Evolutionary conservation across 2,329 filamentous ascomycete species (phyloP).

Genomic region (Phialophora verrucosa): DNA sequence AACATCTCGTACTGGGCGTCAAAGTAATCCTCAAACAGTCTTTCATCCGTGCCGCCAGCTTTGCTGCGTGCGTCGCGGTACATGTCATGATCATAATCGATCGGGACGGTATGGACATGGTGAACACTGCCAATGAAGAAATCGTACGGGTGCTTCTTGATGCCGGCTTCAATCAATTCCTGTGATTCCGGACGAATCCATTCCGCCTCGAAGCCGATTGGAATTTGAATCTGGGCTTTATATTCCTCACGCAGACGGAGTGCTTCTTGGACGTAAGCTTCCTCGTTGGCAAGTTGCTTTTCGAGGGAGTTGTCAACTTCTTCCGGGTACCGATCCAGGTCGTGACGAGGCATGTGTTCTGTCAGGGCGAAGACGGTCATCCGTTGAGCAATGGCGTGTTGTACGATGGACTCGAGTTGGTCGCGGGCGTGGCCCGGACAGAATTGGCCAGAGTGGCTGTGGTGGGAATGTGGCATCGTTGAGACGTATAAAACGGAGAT

Average conservation of each 20-base stretch:
- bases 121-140: slow-evolving; percentile 94
- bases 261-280: slow-evolving; percentile 76
- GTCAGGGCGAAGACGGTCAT: slow-evolving; percentile 87
- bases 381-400: slow-evolving; percentile 75
- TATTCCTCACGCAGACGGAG: slow-evolving; percentile 73
- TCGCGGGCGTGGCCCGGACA: slow-evolving; percentile 88
- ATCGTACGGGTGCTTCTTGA: slow-evolving; percentile 71
- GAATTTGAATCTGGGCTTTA: slow-evolving; percentile 71
- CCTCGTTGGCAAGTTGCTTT: slow-evolving; percentile 53
- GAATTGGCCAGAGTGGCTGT: slow-evolving; percentile 97
- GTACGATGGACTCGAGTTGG: slow-evolving; percentile 80
- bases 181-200: slow-evolving; percentile 79
- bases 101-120: slow-evolving; percentile 83
- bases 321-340: slow-evolving; percentile 87
- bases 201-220: slow-evolving; percentile 91
- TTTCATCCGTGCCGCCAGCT: slow-evolving; percentile 69
- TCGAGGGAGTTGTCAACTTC: slow-evolving; percentile 62
- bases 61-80: slow-evolving; percentile 68
- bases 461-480: slow-evolving; percentile 92
- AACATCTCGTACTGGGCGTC: slow-evolving; percentile 88
- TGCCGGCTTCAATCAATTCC: slow-evolving; percentile 63
- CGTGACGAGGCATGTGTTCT: slow-evolving; percentile 89
- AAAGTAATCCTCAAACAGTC: slow-evolving; percentile 83
- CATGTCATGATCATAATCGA: slow-evolving; percentile 77
- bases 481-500: neutral